Percentiles rank a stretch among this genome's conserved stretches.
phyloP scores from a whole-genome alignment of 75 land plant genomes.

The Adiantum capillusveneris region DNA sequence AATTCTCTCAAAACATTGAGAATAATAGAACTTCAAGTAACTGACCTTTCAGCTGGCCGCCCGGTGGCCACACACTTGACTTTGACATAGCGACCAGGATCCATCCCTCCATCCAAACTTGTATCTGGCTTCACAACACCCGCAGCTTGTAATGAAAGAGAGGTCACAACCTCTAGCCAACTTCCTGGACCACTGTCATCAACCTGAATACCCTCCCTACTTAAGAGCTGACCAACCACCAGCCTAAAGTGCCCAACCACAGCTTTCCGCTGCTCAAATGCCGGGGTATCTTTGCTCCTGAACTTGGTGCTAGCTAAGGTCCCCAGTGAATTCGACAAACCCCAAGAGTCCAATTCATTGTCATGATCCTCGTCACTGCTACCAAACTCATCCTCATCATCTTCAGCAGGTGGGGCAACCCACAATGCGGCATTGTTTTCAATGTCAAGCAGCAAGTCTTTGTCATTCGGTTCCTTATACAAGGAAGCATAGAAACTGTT shows the following conservation, averaged over 20 bases:
- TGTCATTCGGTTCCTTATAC: neutral
- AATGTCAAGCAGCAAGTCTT: slow-evolving; percentile 14
- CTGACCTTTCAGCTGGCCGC: slow-evolving; percentile 56
- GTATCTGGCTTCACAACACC: slow-evolving; percentile 60
- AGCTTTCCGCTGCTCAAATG: slow-evolving; percentile 43
- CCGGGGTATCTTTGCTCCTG: slow-evolving; percentile 16
- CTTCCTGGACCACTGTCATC: slow-evolving; percentile 28
- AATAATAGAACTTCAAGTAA: neutral
- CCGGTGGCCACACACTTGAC: slow-evolving; percentile 91
- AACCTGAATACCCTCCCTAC: slow-evolving; percentile 38
- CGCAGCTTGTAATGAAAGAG: slow-evolving; percentile 87
- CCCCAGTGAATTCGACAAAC: slow-evolving; percentile 40
- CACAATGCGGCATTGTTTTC: slow-evolving; percentile 41
- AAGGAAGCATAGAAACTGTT: neutral
- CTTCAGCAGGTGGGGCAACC: slow-evolving; percentile 69
- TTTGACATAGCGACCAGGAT: slow-evolving; percentile 80
- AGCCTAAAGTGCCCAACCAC: slow-evolving; percentile 62
- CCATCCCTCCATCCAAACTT: slow-evolving; percentile 52
- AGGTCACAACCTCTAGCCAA: slow-evolving; percentile 76
- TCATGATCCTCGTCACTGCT: slow-evolving; percentile 46
- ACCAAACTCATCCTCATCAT: slow-evolving; percentile 54
- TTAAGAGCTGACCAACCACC: slow-evolving; percentile 56
- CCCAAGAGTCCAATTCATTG: slow-evolving; percentile 67
- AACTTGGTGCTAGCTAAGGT: slow-evolving; percentile 28
- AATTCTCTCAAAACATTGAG: neutral